Evolutionary conservation across 495 filamentous ascomycete species (phyloP).

Genomic region (Oleoguttula mirabilis): DNA sequence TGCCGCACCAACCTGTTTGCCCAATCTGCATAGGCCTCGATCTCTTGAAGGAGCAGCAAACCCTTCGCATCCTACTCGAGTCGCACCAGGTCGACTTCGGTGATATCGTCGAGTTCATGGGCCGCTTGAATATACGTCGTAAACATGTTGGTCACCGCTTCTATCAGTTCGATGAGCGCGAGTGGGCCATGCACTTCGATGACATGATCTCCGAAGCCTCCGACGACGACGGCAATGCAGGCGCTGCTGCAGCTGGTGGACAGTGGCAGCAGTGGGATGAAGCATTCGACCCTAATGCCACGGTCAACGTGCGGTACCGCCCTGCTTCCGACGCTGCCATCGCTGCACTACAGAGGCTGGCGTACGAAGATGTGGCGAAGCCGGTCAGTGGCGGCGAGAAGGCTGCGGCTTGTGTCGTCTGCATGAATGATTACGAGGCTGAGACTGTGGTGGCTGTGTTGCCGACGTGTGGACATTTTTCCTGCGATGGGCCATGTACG

Average conservation of each 20-base stretch:
- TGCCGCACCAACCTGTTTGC: constrained; percentile 7
- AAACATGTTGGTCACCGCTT: neutral
- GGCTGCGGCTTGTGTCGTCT: constrained; percentile 4
- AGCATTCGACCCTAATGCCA: constrained; percentile 1
- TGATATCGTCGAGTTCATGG: neutral
- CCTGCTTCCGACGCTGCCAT: constrained; percentile 1
- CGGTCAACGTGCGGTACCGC: neutral
- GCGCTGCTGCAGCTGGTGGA: too few species aligned
- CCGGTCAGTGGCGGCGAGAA: neutral
- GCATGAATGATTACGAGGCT: constrained; percentile 1
- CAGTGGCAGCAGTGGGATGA: constrained; percentile 1
- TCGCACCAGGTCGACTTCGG: neutral
- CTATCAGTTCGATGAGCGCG: constrained; percentile 9
- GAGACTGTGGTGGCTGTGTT: neutral
- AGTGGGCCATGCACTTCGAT: constrained; percentile 10
- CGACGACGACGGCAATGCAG: neutral
- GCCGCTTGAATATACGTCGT: neutral
- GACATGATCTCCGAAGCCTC: neutral
- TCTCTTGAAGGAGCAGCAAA: constrained; percentile 4
- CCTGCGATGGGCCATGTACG: neutral
- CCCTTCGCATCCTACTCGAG: constrained; percentile 1
- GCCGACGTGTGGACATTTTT: constrained; percentile 12
- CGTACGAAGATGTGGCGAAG: neutral
- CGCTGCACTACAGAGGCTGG: constrained; percentile 1
- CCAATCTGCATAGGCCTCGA: constrained; percentile 13